phyloP scores from a whole-genome alignment of 257 asterid species.

The Rhazya stricta region DNA sequence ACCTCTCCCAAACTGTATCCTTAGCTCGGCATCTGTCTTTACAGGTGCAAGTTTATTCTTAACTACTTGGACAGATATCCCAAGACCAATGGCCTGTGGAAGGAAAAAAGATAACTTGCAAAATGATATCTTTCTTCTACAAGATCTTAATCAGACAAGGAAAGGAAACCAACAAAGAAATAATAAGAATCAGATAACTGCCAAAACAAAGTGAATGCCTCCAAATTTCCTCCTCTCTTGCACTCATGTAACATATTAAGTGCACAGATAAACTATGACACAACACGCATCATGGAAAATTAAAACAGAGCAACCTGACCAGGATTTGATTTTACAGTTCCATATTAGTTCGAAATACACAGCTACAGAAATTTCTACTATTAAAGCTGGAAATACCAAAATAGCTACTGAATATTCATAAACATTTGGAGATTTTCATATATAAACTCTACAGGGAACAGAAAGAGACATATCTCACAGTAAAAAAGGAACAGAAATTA shows the following conservation, averaged over 20 bases:
- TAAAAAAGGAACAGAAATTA: neutral
- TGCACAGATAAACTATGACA: neutral
- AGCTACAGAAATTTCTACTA: neutral
- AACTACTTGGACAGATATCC: slow-evolving; percentile 65
- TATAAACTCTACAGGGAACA: neutral
- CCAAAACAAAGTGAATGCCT: neutral
- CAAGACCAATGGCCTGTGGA: slow-evolving; percentile 81
- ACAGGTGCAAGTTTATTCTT: slow-evolving; percentile 88
- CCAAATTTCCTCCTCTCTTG: neutral
- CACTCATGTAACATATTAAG: neutral
- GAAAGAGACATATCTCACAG: neutral
- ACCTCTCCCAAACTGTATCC: slow-evolving; percentile 68
- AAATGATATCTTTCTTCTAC: neutral
- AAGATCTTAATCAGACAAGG: neutral
- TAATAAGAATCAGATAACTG: neutral
- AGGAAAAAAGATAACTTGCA: neutral
- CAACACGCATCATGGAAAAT: neutral
- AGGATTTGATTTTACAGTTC: neutral
- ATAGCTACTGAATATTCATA: neutral
- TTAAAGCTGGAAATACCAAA: neutral
- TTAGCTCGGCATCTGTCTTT: slow-evolving; percentile 64
- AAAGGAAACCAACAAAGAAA: neutral
- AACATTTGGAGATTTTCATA: neutral
- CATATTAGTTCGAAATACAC: neutral
- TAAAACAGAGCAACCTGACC: neutral